A percentile compares a stretch with the other conserved stretches of the same genome.
Conservation (phyloP, 345 rosid species). For the Moricandia arvensis region DNA sequence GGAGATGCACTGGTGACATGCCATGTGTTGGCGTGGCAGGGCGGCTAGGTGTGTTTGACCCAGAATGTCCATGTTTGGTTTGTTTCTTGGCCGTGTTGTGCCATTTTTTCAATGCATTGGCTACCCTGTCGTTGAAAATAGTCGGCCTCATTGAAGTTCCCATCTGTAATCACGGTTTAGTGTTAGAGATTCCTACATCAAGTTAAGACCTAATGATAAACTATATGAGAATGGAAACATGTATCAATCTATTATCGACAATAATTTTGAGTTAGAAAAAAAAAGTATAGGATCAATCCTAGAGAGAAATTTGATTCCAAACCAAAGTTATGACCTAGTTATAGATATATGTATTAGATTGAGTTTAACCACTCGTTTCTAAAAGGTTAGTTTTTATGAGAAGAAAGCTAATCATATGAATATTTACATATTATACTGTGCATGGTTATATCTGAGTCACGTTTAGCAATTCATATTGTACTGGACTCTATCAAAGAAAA, state of each 20-base stretch:
- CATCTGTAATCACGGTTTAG: constrained; percentile 52
- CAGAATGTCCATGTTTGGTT: constrained; percentile 58
- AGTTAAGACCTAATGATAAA: neutral
- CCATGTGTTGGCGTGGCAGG: constrained; percentile 68
- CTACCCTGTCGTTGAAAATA: constrained; percentile 74
- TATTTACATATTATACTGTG: neutral
- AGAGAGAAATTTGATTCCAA: neutral
- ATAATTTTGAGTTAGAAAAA: neutral
- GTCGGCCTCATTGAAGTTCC: constrained; percentile 90
- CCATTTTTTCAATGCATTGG: constrained; percentile 81
- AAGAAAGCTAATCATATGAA: neutral
- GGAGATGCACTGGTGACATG: constrained; percentile 83
- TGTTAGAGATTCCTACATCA: neutral
- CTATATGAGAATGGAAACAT: neutral
- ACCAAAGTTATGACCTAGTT: neutral
- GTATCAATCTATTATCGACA: neutral
- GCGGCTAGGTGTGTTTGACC: constrained; percentile 58
- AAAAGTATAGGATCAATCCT: neutral
- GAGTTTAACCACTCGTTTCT: too few species aligned
- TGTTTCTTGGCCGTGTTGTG: constrained; percentile 70
- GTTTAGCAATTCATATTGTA: neutral
- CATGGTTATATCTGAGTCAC: neutral
- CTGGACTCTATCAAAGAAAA: neutral
- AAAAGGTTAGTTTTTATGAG: neutral
- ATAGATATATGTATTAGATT: neutral